Evolutionary conservation across 208 protist genomes (phyloP).

Genomic region (Wallacemonas collosoma): DNA sequence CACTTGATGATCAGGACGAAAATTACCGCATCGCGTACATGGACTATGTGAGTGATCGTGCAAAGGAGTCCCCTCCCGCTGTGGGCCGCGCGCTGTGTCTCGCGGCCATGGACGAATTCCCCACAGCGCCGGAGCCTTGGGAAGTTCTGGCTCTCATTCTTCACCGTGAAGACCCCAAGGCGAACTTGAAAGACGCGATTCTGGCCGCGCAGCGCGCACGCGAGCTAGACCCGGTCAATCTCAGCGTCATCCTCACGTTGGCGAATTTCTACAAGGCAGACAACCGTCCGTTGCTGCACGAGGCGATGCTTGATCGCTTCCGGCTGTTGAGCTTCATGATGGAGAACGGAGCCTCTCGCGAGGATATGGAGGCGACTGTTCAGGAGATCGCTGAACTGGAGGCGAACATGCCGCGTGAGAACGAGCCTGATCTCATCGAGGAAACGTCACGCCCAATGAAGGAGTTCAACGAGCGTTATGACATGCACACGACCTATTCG

Average conservation of each 20-base stretch:
- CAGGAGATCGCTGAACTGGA: constrained; percentile 60
- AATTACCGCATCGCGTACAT: constrained; percentile 60
- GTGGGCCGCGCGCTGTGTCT: constrained; percentile 62
- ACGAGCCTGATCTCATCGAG: constrained; percentile 30
- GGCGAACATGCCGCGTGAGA: constrained; percentile 23
- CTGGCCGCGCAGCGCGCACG: constrained; percentile 64
- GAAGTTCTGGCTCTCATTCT: constrained; percentile 65
- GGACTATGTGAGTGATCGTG: constrained; percentile 66
- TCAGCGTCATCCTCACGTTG: constrained; percentile 53
- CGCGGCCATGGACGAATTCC: constrained; percentile 69
- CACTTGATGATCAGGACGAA: constrained; percentile 52
- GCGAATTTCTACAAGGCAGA: constrained; percentile 79
- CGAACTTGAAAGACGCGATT: constrained; percentile 57
- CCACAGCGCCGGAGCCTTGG: constrained; percentile 59
- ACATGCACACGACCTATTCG: constrained; percentile 59
- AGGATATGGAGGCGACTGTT: constrained; percentile 53
- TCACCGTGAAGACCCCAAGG: constrained; percentile 57
- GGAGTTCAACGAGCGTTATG: constrained; percentile 53
- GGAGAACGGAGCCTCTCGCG: constrained; percentile 51
- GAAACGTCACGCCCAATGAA: constrained; percentile 25
- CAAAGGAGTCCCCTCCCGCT: constrained; percentile 30
- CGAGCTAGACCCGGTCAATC: constrained; percentile 59
- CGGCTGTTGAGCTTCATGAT: constrained; percentile 59
- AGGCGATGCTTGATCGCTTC: constrained; percentile 81
- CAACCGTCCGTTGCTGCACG: constrained; percentile 48